Percentiles rank a stretch among this genome's conserved stretches.
Evolutionary conservation across 2,329 filamentous ascomycete genomes (phyloP).

Genomic region (Sarocladium kiliense): DNA sequence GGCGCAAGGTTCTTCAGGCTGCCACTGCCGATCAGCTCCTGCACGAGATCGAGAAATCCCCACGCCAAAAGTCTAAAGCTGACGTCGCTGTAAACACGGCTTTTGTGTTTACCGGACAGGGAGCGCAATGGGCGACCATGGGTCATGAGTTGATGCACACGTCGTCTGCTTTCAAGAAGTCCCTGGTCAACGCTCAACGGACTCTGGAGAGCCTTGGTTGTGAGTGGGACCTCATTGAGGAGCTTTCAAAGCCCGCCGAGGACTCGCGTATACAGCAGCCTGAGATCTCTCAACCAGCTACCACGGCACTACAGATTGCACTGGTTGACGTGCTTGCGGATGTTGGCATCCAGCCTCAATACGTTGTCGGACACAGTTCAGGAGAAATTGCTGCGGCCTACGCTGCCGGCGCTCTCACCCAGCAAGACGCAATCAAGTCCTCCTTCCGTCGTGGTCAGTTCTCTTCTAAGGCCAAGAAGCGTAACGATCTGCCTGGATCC

Average conservation of each 20-base stretch:
- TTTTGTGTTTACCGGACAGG: slow-evolving; percentile 41
- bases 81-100: not conserved
- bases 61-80: too few species aligned
- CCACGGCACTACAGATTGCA: slow-evolving; percentile 36
- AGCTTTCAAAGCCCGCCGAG: slow-evolving; percentile 23
- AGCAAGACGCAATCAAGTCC: slow-evolving; percentile 33
- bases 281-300: slow-evolving; percentile 34
- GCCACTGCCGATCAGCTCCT: not conserved
- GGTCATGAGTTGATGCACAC: slow-evolving; percentile 31
- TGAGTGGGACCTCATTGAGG: slow-evolving; percentile 28
- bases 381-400: slow-evolving; percentile 43
- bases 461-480: slow-evolving; percentile 28
- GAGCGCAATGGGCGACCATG: slow-evolving; percentile 38
- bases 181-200: slow-evolving; percentile 29
- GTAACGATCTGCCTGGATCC: slow-evolving; percentile 21
- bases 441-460: too few species aligned
- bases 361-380: slow-evolving; percentile 40
- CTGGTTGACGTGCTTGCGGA: slow-evolving; percentile 33
- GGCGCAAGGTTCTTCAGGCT: too few species aligned
- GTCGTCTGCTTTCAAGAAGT: slow-evolving; percentile 35
- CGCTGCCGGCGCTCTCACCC: slow-evolving; percentile 29
- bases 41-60: too few species aligned
- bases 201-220: slow-evolving; percentile 25
- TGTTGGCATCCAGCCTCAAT: slow-evolving; percentile 24
- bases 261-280: slow-evolving; percentile 26